Evolutionary conservation across 2,329 filamentous ascomycete genomes (phyloP).

Genomic region (Microcera coccophila): DNA sequence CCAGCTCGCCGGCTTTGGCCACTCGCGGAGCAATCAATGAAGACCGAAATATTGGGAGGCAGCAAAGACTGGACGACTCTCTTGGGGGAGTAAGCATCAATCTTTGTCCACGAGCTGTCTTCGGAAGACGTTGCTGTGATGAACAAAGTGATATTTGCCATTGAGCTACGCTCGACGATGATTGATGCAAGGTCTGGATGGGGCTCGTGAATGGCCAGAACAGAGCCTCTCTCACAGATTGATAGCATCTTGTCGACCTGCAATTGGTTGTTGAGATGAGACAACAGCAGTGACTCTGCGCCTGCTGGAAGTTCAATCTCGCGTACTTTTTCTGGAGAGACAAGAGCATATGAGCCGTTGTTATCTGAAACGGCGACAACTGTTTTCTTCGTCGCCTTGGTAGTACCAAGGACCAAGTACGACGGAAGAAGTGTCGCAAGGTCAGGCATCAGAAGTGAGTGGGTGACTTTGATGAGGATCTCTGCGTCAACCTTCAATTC

Average conservation of each 20-base stretch:
- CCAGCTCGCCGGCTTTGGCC: not conserved
- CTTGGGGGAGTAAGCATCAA: not conserved
- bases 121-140: not conserved
- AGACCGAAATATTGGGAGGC: not conserved
- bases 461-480: not conserved
- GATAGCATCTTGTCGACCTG: not conserved
- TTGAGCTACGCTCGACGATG: not conserved
- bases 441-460: not conserved
- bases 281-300: not conserved
- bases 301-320: not conserved
- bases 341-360: not conserved
- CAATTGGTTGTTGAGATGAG: not conserved
- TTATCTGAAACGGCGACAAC: not conserved
- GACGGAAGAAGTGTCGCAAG: not conserved
- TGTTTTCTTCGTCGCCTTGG: not conserved
- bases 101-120: not conserved
- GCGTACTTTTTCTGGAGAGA: not conserved
- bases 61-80: not conserved
- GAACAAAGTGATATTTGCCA: not conserved
- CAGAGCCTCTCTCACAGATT: not conserved
- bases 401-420: not conserved
- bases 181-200: not conserved
- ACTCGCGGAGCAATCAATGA: not conserved
- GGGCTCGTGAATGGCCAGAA: not conserved
- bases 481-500: not conserved